A percentile compares a stretch with the other conserved stretches of the same genome.
phyloP scores from a whole-genome alignment of 331 rosid species.

The Malus hybrid region DNA sequence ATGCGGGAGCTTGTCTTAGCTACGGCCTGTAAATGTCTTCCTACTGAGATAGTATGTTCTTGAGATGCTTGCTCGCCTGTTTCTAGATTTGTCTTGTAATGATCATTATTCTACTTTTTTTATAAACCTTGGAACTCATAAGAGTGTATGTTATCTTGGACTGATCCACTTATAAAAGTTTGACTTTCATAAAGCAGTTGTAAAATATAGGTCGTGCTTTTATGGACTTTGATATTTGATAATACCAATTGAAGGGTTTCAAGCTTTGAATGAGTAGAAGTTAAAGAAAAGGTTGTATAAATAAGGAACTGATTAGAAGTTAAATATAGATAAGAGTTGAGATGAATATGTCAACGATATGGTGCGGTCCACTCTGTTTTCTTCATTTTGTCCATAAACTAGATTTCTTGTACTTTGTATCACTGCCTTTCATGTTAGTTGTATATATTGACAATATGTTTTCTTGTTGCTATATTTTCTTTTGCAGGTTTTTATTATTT shows the following conservation, averaged over 20 bases:
- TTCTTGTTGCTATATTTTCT: slow-evolving; percentile 13
- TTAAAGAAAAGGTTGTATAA: too few species aligned
- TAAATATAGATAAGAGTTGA: not conserved
- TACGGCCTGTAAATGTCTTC: not conserved
- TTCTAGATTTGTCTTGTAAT: not conserved
- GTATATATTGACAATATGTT: slow-evolving; percentile 16
- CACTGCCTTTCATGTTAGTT: not conserved
- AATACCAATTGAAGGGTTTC: not conserved
- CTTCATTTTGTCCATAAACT: not conserved
- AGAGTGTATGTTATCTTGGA: not conserved
- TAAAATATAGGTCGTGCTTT: not conserved
- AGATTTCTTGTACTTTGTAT: not conserved
- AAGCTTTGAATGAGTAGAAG: not conserved
- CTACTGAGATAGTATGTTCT: not conserved
- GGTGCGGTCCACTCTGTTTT: not conserved
- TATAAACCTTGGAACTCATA: not conserved
- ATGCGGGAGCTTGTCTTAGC: not conserved
- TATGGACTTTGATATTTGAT: not conserved
- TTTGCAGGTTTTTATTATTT: slow-evolving; percentile 80
- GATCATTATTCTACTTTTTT: not conserved
- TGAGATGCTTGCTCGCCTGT: not conserved
- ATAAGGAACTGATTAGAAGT: not conserved
- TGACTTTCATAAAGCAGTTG: too few species aligned
- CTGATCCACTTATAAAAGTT: not conserved
- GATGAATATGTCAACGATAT: not conserved